Conservation (phyloP, 2,329 filamentous ascomycete genomes). For the Xylariaceae sp. region DNA sequence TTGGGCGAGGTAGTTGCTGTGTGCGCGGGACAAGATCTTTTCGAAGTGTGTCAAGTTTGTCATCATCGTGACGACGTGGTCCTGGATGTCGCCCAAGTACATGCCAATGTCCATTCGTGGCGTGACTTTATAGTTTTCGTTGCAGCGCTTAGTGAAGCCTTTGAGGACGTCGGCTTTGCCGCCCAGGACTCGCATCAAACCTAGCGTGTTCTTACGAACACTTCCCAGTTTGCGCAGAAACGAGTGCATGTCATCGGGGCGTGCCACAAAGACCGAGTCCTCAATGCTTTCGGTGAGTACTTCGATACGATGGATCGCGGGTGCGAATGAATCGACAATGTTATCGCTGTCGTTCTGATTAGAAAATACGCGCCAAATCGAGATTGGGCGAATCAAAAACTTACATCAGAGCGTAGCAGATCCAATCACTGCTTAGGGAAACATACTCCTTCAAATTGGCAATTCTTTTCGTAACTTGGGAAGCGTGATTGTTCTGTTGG, state of each 20-base stretch:
- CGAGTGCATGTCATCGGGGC: constrained; percentile 79
- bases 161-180: constrained; percentile 98
- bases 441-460: constrained; percentile 91
- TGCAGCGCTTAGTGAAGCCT: constrained; percentile 97
- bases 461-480: constrained; percentile 86
- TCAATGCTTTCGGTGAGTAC: constrained; percentile 87
- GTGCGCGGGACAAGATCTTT: constrained; percentile 90
- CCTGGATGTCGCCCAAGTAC: constrained; percentile 95
- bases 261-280: constrained; percentile 88
- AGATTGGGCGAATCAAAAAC: constrained; percentile 28
- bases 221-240: constrained; percentile 86
- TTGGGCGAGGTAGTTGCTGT: constrained; percentile 94
- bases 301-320: constrained; percentile 82
- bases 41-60: constrained; percentile 93
- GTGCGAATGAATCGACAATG: constrained; percentile 93
- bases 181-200: constrained; percentile 82
- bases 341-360: constrained; percentile 60
- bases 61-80: constrained; percentile 99
- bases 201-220: constrained; percentile 91
- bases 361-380: constrained; percentile 13
- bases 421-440: constrained; percentile 92
- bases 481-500: constrained; percentile 76
- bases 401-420: constrained; percentile 96
- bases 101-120: constrained; percentile 94
- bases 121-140: constrained; percentile 92